phyloP scores from a whole-genome alignment of 1,284 basidiomycete genomes.

The Marasmius oreades region DNA sequence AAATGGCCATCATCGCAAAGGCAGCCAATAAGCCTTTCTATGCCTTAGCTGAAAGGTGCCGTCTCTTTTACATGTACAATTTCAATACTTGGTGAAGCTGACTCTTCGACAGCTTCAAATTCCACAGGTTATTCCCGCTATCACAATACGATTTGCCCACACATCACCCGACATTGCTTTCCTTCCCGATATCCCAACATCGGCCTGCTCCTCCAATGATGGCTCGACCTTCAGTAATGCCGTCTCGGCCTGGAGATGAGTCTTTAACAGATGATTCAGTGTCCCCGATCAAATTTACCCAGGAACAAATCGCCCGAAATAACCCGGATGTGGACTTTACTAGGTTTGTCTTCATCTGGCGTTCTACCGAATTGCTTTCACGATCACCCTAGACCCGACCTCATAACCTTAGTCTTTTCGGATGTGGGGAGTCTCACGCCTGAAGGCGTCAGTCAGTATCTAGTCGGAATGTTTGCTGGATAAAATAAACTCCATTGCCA shows the following conservation, averaged over 20 bases:
- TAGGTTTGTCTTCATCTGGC: constrained; percentile 40
- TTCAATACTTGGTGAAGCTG: constrained; percentile 19
- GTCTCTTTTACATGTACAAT: constrained; percentile 17
- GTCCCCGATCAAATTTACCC: constrained; percentile 49
- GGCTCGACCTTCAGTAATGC: constrained; percentile 4
- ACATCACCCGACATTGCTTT: constrained; percentile 68
- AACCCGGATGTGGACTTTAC: constrained; percentile 86
- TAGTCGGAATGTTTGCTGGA: constrained; percentile 87
- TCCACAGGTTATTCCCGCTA: constrained; percentile 93
- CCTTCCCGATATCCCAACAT: constrained; percentile 47
- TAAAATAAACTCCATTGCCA: constrained; percentile 25
- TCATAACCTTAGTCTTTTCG: constrained; percentile 88
- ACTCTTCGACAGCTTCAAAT: constrained; percentile 78
- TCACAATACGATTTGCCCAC: constrained; percentile 96
- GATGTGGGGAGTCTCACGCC: constrained; percentile 92
- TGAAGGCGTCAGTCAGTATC: constrained; percentile 86
- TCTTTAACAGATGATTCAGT: constrained; percentile 15
- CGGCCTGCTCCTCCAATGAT: constrained; percentile 17
- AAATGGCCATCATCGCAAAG: constrained; percentile 95
- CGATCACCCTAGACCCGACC: constrained; percentile 58
- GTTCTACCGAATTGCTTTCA: constrained; percentile 15
- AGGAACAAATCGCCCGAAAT: constrained; percentile 71
- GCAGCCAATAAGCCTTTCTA: constrained; percentile 95
- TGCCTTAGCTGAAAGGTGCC: constrained; percentile 88
- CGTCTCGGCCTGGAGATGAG: neutral